These are phyloP conservation scores for Pyrrhoderma noxium DNA, from an alignment of 1,284 basidiomycete species.

Conservation along the genomic window DNA sequence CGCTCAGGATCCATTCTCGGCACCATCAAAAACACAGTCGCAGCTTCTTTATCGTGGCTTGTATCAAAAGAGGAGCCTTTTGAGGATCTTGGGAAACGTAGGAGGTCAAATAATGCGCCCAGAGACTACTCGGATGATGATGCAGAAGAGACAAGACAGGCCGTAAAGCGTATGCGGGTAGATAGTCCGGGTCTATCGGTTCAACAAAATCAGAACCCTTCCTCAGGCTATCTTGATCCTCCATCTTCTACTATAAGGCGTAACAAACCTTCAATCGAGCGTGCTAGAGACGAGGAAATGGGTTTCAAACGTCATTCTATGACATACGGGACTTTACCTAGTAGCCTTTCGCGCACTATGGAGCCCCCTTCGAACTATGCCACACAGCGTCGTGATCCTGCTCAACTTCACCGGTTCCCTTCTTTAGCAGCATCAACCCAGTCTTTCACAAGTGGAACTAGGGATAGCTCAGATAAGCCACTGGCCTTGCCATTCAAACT, in stretches of 20 bases:
- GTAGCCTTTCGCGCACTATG: constrained; percentile 43
- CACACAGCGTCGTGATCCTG: constrained; percentile 36
- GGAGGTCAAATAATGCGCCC: constrained; percentile 42
- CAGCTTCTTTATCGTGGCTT: constrained; percentile 57
- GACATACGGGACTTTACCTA: constrained; percentile 17
- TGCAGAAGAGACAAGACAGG: constrained; percentile 24
- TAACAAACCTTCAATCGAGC: constrained; percentile 20
- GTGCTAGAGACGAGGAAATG: neutral
- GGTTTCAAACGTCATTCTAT: constrained; percentile 3
- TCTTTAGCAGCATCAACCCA: constrained; percentile 29
- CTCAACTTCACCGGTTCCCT: constrained; percentile 22
- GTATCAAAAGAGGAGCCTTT: constrained; percentile 36
- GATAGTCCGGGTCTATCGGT: constrained; percentile 33
- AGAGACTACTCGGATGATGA: constrained; percentile 24
- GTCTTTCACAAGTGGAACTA: constrained; percentile 28
- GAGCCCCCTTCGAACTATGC: constrained; percentile 40
- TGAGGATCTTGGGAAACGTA: constrained; percentile 32
- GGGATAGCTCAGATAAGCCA: constrained; percentile 30
- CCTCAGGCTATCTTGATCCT: constrained; percentile 46
- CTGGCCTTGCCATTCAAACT: constrained; percentile 49
- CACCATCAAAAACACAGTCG: constrained; percentile 52
- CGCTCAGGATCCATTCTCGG: constrained; percentile 19
- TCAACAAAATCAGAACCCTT: constrained; percentile 25
- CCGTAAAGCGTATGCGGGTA: constrained; percentile 48
- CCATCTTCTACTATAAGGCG: constrained; percentile 38